A percentile compares a stretch with the other conserved stretches of the same genome.
phyloP scores from a whole-genome alignment of 1,139 yeast genomes.

The Yamadazyma pseudoaaseri region DNA sequence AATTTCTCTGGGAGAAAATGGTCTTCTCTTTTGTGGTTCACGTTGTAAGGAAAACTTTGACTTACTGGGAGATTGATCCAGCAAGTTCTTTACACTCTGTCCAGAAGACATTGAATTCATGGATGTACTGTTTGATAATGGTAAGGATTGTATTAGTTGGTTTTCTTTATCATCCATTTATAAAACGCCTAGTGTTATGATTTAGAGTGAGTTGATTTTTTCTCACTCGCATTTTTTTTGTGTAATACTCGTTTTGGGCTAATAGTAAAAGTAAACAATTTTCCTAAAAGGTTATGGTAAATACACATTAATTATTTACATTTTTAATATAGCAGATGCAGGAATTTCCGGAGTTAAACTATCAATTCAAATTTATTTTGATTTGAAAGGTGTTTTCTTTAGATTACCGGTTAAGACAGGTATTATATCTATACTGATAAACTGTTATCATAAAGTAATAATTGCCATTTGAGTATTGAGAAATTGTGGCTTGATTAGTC shows the following conservation, averaged over 20 bases:
- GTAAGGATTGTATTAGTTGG: slow-evolving; percentile 5
- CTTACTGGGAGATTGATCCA: not conserved
- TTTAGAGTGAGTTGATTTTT: slow-evolving; percentile 1
- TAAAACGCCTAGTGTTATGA: slow-evolving; percentile 2
- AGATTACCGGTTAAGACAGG: too few relatives aligned
- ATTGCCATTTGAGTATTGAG: too few relatives aligned
- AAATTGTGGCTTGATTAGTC: too few relatives aligned
- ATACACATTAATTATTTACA: too few relatives aligned
- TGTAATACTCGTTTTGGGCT: not conserved
- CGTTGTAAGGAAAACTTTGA: not conserved
- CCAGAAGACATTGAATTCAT: slow-evolving; percentile 6
- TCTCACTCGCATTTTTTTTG: not conserved
- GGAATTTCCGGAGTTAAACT: too few relatives aligned
- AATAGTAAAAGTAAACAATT: too few relatives aligned
- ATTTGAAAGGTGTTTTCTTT: too few relatives aligned
- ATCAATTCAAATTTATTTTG: too few relatives aligned
- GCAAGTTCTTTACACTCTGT: not conserved
- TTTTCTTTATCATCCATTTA: slow-evolving; percentile 10
- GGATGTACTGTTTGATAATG: slow-evolving; percentile 11
- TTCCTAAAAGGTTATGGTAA: too few relatives aligned
- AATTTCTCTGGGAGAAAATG: not conserved
- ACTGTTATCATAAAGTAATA: too few relatives aligned
- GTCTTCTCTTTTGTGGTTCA: not conserved
- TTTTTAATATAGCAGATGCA: too few relatives aligned
- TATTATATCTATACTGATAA: too few relatives aligned